Evolutionary conservation across 148 eudicot species (phyloP), one percentile per base, ranked within the genome.

Genomic region (Euryodendron excelsum): DNA sequence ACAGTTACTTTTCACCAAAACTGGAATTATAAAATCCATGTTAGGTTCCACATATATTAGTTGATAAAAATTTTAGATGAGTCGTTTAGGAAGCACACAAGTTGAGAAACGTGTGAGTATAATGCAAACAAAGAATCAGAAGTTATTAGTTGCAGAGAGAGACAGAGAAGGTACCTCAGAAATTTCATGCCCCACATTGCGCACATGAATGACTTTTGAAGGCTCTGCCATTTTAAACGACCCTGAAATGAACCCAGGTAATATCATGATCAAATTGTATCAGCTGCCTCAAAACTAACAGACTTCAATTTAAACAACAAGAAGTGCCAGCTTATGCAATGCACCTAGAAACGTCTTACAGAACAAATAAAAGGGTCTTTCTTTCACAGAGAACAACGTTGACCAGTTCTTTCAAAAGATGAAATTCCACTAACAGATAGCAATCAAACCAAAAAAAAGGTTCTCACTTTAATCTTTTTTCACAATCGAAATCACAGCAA

Each of bases 121-220:
- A 55, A 21, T 18, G 27, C 30, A 21, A 23, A 31, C 55, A 31
- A 23, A 53, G 28, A 58, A n/a, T 21, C 7, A 13, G 39, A 58
- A 17, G 63, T 31, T 20, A 3, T 58, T 3, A 7, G 34, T 15
- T 73, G 21, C 4, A 4, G 34, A 0, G 50, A 58, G 53, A 33
- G 45, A 41, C 7, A 50, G 20, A 41, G 45, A 41, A 41, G 45
- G 33, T 68, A 90, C 94, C 94, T 90, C 94, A n/a, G 94, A 83
- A 56, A 90, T 88, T 76, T 90, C 94, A 67, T 90, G 94, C 23
- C 94, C 94, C 68, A 90, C 94, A 68, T 90, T 90, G 41, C 94
- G 94, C 10, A 90, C 89, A 72, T 90, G 94, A 82, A 90, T 87
- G 67, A 90, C 94, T 82, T 90, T 90, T n/a, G 94, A 90, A 53